Base-by-base conservation (phyloP, 331 rosid genomes). In the Spiraea crenata region DNA sequence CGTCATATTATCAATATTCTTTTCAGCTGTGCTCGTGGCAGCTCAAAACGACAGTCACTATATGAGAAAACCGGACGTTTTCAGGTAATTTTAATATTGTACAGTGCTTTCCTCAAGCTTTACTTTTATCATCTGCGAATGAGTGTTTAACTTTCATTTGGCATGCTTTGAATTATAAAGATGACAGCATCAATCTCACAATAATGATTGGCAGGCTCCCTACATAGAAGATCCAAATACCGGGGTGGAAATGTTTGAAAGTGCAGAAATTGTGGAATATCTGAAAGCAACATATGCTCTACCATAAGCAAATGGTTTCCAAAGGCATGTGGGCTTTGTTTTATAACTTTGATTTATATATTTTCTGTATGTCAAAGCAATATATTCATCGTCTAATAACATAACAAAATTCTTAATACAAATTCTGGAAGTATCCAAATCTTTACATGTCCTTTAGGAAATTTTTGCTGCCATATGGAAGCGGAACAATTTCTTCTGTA, bases 211-310 rank as follows among this genome's bases (percentile, higher is more conserved):
- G 64, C 90, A 95, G 99, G 98, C 82, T 39, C 98, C 99, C 17
- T 91, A 76, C 80, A 68, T 95, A 74, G 93, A 86, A 79, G 99
- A 91, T 90, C 98, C 98, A 35, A 95, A 95, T 85, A 95, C 99
- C 2, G 99, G 98, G 51, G 80, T 95, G 76, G 81, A 81, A 71
- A 95, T 91, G 99, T 95, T 84, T 69, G 99, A 95, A 78, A 91
- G 99, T 82, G 98, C 98, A 38, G 99, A 95, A 47, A 91, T 95
- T 69, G 69, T 84, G 39, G 98, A 95, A 57, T 95, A 95, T 82
- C 78, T 95, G 45, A 81, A 52, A 82, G 89, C 96, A 69, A 95
- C 96, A 12, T 95, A 95, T 65, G 92, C 96, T 71, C 90, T 85
- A 74, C 67, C 81, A 48, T 78, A 72, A 77, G 75, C 56, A 71